Evolutionary conservation across 192 early-diverging fungal genomes (phyloP).

Genomic region (Linnemannia schmuckeri): DNA sequence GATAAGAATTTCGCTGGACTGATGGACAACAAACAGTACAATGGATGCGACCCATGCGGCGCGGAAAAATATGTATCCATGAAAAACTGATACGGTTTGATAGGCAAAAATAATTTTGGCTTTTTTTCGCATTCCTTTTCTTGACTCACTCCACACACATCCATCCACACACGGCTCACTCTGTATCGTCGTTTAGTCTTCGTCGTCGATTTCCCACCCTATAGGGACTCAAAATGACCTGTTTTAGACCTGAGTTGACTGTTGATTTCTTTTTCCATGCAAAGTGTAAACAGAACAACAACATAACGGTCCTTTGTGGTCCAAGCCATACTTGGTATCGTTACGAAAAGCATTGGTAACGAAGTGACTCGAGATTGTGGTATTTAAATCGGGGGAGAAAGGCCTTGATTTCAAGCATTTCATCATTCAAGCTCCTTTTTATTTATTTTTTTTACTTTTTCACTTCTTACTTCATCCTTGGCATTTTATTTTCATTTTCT

Average conservation of each 20-base stretch:
- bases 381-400: neutral
- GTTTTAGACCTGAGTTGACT: neutral
- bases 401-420: neutral
- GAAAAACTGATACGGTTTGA: neutral
- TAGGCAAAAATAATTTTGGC: neutral
- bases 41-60: neutral
- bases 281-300: neutral
- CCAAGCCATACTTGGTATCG: no score
- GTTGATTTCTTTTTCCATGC: neutral
- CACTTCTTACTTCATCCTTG: neutral
- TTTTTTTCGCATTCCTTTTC: neutral
- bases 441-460: neutral
- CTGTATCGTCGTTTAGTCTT: neutral
- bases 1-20: neutral
- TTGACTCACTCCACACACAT: constrained; percentile 5
- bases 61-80: neutral
- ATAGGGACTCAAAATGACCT: neutral
- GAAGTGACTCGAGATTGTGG: neutral
- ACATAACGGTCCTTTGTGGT: neutral
- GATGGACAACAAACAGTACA: neutral
- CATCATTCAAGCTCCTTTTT: neutral
- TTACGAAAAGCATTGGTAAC: no score
- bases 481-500: neutral
- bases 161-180: neutral
- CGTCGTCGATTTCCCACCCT: neutral